Conservation (phyloP, 2,329 filamentous ascomycete genomes). For the Aspergillus costaricaensis region DNA sequence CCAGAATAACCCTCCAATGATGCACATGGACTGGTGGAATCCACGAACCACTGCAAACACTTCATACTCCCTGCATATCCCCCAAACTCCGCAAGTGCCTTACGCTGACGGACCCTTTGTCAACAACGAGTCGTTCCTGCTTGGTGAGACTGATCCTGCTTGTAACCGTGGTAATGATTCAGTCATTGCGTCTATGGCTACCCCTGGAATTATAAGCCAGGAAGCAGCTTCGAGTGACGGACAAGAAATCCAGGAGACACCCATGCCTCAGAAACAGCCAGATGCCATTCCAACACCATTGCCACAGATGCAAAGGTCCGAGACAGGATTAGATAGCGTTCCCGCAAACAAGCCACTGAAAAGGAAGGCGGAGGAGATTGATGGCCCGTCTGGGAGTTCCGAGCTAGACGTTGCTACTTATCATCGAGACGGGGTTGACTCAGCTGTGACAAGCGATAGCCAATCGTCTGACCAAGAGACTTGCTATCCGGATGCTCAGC, state of each 20-base stretch:
- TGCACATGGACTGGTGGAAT: background rate
- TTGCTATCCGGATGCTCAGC: conserved; percentile 30
- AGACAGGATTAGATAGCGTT: background rate
- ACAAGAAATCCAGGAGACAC: background rate
- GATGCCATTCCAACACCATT: background rate
- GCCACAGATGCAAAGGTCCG: background rate
- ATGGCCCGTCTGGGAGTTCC: conserved; percentile 7
- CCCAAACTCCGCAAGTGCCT: background rate
- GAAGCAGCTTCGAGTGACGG: background rate
- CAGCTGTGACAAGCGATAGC: background rate
- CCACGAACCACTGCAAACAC: background rate
- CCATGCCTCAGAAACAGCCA: background rate
- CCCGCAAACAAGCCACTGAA: conserved; percentile 21
- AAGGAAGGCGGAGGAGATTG: conserved; percentile 35
- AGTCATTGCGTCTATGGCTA: background rate
- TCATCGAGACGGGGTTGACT: background rate
- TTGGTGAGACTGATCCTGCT: background rate
- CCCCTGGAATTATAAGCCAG: background rate
- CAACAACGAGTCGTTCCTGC: conserved; percentile 1
- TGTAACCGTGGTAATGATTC: background rate
- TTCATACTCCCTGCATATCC: background rate
- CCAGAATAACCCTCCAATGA: background rate
- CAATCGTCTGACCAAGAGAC: conserved; percentile 8
- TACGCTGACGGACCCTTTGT: conserved; percentile 29
- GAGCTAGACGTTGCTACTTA: background rate